Percentiles rank a stretch among this genome's conserved stretches.
Evolutionary conservation across 2,329 filamentous ascomycete genomes (phyloP).

Genomic region (Nemania abortiva): DNA sequence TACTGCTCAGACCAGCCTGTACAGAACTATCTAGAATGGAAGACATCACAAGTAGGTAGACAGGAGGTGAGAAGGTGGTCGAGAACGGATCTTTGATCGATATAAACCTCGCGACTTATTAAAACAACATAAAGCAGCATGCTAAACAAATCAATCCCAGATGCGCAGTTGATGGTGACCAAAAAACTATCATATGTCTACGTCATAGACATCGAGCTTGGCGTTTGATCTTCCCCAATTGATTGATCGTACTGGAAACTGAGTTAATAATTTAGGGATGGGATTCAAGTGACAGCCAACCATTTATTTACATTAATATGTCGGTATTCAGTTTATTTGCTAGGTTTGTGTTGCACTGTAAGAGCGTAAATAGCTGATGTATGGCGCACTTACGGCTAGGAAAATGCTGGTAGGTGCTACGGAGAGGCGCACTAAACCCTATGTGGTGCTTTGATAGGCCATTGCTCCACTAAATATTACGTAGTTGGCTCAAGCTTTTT

Average conservation of each 20-base stretch:
- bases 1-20: background rate
- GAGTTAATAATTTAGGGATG: background rate
- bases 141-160: background rate
- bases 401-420: too few species aligned
- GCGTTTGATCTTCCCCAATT: background rate
- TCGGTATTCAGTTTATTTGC: background rate
- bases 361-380: background rate
- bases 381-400: background rate
- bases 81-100: background rate
- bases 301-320: background rate
- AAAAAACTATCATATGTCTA: background rate
- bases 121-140: background rate
- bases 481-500: constrained; percentile 34
- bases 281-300: background rate
- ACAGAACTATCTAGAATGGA: background rate
- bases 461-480: constrained; percentile 35
- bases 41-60: background rate
- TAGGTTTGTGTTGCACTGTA: background rate
- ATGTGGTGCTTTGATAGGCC: background rate
- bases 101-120: background rate
- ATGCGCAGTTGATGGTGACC: background rate
- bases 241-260: background rate
- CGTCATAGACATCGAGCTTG: constrained; percentile 23
- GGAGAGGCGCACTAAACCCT: background rate
- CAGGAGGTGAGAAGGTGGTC: background rate